Evolutionary conservation across 352 stramenopile species (phyloP).

Genomic region (Phytophthora macrochlamydospora): DNA sequence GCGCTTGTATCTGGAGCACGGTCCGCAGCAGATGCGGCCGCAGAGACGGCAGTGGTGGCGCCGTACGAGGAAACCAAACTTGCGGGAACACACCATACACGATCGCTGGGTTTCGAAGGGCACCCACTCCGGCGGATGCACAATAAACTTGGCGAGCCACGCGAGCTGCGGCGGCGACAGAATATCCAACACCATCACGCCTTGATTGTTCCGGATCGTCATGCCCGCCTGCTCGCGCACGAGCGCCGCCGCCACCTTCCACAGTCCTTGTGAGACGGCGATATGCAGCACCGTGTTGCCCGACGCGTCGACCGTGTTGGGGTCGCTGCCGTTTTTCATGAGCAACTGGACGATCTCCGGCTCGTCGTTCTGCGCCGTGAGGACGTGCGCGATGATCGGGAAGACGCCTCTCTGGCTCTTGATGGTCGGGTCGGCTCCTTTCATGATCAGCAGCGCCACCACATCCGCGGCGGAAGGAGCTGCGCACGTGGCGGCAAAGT

Average conservation of each 20-base stretch:
- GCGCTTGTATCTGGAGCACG: conserved; percentile 82
- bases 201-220: conserved; percentile 79
- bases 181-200: conserved; percentile 76
- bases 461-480: conserved; percentile 50
- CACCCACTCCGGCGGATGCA: conserved; percentile 76
- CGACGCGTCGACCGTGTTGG: conserved; percentile 68
- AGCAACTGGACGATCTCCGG: conserved; percentile 74
- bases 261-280: conserved; percentile 74
- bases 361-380: conserved; percentile 73
- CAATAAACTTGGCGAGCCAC: conserved; percentile 82
- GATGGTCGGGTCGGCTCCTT: conserved; percentile 60
- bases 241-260: conserved; percentile 71
- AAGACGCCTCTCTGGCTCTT: conserved; percentile 82
- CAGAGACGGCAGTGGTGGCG: conserved; percentile 85
- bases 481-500: conserved; percentile 78
- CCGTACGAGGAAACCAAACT: conserved; percentile 73
- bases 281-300: conserved; percentile 86
- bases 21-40: conserved; percentile 79
- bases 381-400: conserved; percentile 75
- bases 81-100: conserved; percentile 76
- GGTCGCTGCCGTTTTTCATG: conserved; percentile 77
- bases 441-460: conserved; percentile 63
- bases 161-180: conserved; percentile 70
- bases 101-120: conserved; percentile 60
- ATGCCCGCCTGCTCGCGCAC: conserved; percentile 69